phyloP scores from a whole-genome alignment of 768 basidiomycete genomes.

The Amanita thiersii region DNA sequence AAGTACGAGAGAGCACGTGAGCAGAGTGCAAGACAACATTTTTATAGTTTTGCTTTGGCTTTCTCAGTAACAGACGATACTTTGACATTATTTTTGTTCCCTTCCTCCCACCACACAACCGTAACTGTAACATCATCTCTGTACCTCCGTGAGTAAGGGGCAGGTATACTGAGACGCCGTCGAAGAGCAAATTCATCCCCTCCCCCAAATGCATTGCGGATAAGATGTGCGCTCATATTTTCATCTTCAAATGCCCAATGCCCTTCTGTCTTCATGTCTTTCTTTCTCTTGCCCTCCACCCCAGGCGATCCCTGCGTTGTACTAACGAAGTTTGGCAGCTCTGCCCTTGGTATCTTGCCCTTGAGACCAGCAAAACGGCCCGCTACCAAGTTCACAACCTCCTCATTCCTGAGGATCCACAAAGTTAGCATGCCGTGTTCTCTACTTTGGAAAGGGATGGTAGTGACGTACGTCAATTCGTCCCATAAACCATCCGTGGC shows the following conservation, averaged over 20 bases:
- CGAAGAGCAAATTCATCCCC: constrained; percentile 53
- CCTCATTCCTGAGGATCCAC: constrained; percentile 73
- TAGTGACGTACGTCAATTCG: constrained; percentile 34
- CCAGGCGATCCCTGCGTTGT: constrained; percentile 45
- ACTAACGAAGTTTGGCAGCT: constrained; percentile 46
- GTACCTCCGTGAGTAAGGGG: constrained; percentile 67
- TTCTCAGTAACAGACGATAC: constrained; percentile 28
- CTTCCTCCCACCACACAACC: constrained; percentile 79
- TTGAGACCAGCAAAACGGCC: constrained; percentile 70
- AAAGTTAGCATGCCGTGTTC: too few relatives aligned
- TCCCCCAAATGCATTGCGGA: constrained; percentile 91
- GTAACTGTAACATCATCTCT: constrained; percentile 84
- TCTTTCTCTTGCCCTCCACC: constrained; percentile 57
- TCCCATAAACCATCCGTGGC: constrained; percentile 87
- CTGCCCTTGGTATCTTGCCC: constrained; percentile 52
- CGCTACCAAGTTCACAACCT: constrained; percentile 81
- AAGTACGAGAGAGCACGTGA: too few relatives aligned
- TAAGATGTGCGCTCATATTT: constrained; percentile 74
- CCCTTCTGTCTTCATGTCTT: constrained; percentile 27
- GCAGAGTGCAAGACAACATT: too few relatives aligned
- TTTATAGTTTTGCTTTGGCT: constrained; percentile 46
- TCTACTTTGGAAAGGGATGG: neutral
- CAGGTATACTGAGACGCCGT: constrained; percentile 70
- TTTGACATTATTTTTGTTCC: constrained; percentile 34
- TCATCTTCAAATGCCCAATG: constrained; percentile 77